Base-by-base conservation (phyloP, 805 yeast genomes). In the Starmerella apicola region DNA sequence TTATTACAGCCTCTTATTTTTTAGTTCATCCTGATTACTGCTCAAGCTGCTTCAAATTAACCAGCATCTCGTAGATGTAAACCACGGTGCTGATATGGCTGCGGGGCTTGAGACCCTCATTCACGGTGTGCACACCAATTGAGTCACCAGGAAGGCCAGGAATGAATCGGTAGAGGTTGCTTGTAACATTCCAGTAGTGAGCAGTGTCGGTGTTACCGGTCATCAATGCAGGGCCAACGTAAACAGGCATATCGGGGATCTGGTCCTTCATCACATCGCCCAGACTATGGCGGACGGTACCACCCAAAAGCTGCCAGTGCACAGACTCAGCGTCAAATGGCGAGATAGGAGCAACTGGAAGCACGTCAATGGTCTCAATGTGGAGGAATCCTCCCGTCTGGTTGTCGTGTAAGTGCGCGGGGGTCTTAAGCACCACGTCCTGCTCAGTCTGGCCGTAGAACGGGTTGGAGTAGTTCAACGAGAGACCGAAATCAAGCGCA, bases 171-270 rank as follows among this genome's bases (percentile, higher is more conserved):
- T 65, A 79, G 36, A 80, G 73, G 55, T 78, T 69, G 25, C 61
- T 55, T 2, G 79, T 70, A 48, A 79, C 60, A 33, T 62, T 56
- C 84, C 82, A 77, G 58, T 77, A 80, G 51, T 70, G 67, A 41
- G 65, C 63, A 3, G 86, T 78, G 55, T 80, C 86, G 4, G 86
- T 79, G 58, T 79, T 79, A 28, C 78, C 86, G 3, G 81, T 66
- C 69, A 73, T 70, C 36, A 78, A 58, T 22, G 69, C 64, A 3
- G 85, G 83, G 3, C 78, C 64, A 15, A 73, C 65, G 30, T 70
- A 51, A 20, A 65, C 54, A 3, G 55, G 58, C 18, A 20, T 21
- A 19, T 40, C 37, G 18, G 34, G 45, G 34, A 43, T 35, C 20
- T 26, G 15, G 24, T 15, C 37, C 18, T 10, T 24, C 4, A 23